Base-by-base conservation (phyloP, 2,329 filamentous ascomycete species). In the Thermoascus crustaceus region DNA sequence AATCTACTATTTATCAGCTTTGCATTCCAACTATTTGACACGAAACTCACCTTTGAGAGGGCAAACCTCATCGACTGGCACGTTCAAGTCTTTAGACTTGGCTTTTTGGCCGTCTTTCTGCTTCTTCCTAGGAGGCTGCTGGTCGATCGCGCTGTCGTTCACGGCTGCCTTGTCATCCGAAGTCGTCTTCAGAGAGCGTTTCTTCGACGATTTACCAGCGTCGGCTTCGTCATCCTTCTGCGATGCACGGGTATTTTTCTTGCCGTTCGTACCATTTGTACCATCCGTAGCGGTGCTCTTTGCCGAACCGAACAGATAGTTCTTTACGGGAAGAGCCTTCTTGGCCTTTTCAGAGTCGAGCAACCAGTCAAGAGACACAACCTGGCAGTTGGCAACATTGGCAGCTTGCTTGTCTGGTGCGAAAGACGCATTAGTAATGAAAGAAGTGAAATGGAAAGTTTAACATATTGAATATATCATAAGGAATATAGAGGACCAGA, bases 301-400 rank as follows among this genome's bases (percentile, higher is more conserved):
- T 5, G 13, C 27, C 31, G 37, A 11, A 10, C 37, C 39, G 11
- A 69, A 42, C 2, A 60, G 35, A 40, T 67, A 68, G 0, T 52
- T 38, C 9, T 57, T 54, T 36, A 65, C 63, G 6, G 62, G 46
- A 6, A 68, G 48, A 20, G 60, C 65, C 7, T 59, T 52, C 30
- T 61, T 63, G 10, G 60, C 54, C 9, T 60, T 42, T 23, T 72
- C 59, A 14, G 69, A 77, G n/a, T 78, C 69, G 2, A 72, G 43
- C n/a, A 79, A 59, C 78, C 76, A 82, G 16, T 70, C 59, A 0
- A 75, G 52, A 9, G 54, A 63, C 24, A 82, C 66, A 32, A 82
- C 65, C 7, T 63, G 65, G n/a, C 78, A 52, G 21, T 54, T 57
- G 29, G 67, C 63, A 13, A 61, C 46, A 11, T 60, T 50, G 2